Evolutionary conservation across 2,329 filamentous ascomycete species (phyloP), one percentile per base, ranked within the genome.

Genomic region (Daldinia sp.): DNA sequence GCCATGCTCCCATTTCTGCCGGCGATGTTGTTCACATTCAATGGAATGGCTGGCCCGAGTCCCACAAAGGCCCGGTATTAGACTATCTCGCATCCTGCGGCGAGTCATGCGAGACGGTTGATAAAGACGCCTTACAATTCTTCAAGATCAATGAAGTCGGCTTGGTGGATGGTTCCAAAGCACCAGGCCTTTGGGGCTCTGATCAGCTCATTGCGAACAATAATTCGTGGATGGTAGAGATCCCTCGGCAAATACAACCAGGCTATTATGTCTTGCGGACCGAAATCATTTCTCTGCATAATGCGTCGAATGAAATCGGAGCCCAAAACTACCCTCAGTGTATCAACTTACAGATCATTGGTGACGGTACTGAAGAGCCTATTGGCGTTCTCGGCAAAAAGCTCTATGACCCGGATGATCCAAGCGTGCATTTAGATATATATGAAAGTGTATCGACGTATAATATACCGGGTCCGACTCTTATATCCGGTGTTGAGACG

Each of bases 311-410:
- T 13, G 63, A 70, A 26, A 76, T 81, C 66, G 84, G 84, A 9
- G 82, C 83, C 30, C 84, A 86, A 78, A 83, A 84, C 73, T 86
- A 86, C 74, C 84, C 84, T 33, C 84, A 86, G 72, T 86, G 88
- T 75, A 79, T 88, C 77, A 89, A 90, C 80, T 76, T 90, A 64
- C 80, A 86, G 71, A 81, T 90, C 69, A 85, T 81, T 30, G 85
- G 87, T 55, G 78, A 79, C 33, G 86, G 85, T 6, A 71, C 69
- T 5, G 42, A 70, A 10, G 48, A 65, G 6, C 75, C 75, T 1
- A 58, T 44, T 1, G 74, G 76, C n/a, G 65, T 72, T 5, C 65
- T 60, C 0, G 76, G 74, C 6, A 72, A 70, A 39, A 66, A 70
- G 30, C 67, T 78, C 12, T 78, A 78, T 53, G 65, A 68, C 42